Conservation (phyloP, 805 yeast species). For the Ogataea sp. region DNA sequence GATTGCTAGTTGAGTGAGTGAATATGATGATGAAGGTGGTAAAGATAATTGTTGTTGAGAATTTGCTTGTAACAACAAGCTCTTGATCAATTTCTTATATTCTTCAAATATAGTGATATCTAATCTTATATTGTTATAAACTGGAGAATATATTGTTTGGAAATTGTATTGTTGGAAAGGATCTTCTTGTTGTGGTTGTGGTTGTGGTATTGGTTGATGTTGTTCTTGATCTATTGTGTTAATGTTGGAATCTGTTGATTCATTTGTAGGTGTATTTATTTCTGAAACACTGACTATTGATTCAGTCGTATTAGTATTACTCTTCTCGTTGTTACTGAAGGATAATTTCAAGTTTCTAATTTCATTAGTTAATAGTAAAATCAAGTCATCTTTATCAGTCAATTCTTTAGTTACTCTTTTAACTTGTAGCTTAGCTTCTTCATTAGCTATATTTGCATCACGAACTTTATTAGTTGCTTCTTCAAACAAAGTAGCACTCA, state of each 20-base stretch:
- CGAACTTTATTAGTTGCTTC: slow-evolving; percentile 85
- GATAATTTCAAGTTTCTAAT: slow-evolving; percentile 55
- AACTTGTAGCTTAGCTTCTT: slow-evolving; percentile 52
- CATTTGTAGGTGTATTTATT: not conserved
- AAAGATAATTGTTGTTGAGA: slow-evolving; percentile 23
- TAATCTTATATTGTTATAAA: slow-evolving; percentile 28
- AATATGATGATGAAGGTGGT: too few species aligned
- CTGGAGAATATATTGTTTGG: slow-evolving; percentile 19
- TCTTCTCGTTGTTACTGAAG: slow-evolving; percentile 18
- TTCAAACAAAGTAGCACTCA: slow-evolving; percentile 67
- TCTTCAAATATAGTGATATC: slow-evolving; percentile 37
- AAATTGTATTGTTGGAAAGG: slow-evolving; percentile 15
- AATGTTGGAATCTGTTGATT: not conserved
- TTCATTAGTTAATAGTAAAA: slow-evolving; percentile 61
- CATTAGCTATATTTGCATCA: slow-evolving; percentile 62
- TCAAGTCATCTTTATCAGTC: slow-evolving; percentile 59
- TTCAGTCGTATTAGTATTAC: not conserved
- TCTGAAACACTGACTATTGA: too few species aligned
- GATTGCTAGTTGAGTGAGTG: too few species aligned
- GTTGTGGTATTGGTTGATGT: too few species aligned
- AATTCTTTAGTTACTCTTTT: slow-evolving; percentile 43
- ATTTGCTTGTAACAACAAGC: slow-evolving; percentile 3
- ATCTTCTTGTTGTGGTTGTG: slow-evolving; percentile 10
- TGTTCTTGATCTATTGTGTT: not conserved
- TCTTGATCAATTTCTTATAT: slow-evolving; percentile 32